phyloP scores from a whole-genome alignment of 805 yeast species.

The Myxozyma nipponensis region DNA sequence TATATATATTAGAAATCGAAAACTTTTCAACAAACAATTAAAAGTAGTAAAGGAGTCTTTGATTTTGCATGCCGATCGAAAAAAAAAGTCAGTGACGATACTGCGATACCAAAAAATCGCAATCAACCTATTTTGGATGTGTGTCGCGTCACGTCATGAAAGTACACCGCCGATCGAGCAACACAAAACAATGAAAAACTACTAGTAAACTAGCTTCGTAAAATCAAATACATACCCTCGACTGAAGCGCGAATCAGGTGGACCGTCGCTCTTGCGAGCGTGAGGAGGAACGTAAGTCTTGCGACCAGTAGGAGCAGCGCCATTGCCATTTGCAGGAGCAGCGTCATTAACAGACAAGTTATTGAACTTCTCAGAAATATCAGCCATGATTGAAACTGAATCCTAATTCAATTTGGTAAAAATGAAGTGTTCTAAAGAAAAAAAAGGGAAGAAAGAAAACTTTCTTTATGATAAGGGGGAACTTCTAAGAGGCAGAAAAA shows the following conservation, averaged over 20 bases:
- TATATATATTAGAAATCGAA: background rate
- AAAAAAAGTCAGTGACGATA: no score
- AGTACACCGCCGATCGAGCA: no score
- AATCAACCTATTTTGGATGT: no score
- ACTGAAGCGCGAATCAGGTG: slow-evolving; percentile 5
- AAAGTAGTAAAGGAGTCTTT: no score
- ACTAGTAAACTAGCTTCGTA: background rate
- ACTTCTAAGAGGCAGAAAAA: slow-evolving; percentile 3
- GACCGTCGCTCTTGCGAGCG: slow-evolving; percentile 29
- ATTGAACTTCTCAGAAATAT: slow-evolving; percentile 24
- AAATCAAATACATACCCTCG: slow-evolving; percentile 3
- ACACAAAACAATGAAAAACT: no score
- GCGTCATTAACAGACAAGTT: slow-evolving; percentile 19
- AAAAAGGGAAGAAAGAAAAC: slow-evolving; percentile 1
- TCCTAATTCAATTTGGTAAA: background rate
- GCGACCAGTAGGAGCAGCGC: slow-evolving; percentile 2
- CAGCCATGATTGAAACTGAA: slow-evolving; percentile 28
- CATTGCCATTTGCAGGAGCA: slow-evolving; percentile 1
- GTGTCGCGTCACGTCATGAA: no score
- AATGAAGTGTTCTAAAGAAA: background rate
- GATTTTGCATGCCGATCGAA: no score
- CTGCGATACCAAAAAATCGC: no score
- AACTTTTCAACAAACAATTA: no score
- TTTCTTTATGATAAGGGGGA: background rate
- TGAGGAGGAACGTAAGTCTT: slow-evolving; percentile 56